Evolutionary conservation across 495 filamentous ascomycete species (phyloP).

Genomic region (Talaromyces wortmannii): DNA sequence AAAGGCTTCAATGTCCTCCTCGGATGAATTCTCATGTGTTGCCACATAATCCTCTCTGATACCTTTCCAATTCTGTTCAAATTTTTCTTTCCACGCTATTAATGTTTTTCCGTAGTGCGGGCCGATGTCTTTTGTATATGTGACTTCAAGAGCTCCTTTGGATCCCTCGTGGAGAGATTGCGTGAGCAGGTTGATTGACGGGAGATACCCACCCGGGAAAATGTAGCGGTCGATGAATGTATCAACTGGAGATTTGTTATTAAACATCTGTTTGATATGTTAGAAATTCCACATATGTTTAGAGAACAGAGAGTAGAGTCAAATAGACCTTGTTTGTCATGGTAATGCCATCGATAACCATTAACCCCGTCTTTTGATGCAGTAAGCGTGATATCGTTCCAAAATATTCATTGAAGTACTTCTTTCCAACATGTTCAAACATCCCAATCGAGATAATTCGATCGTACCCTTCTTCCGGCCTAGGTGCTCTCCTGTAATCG

Average conservation of each 20-base stretch:
- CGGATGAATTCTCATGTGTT: conserved; percentile 47
- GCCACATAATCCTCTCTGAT: conserved; percentile 48
- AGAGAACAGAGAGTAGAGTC: not conserved
- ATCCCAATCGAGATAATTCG: conserved; percentile 70
- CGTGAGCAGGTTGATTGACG: conserved; percentile 56
- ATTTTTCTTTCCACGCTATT: conserved; percentile 59
- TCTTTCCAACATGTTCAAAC: conserved; percentile 64
- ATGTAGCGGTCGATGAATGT: conserved; percentile 69
- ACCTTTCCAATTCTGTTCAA: conserved; percentile 45
- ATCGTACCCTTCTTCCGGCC: conserved; percentile 50
- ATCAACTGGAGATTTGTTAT: conserved; percentile 20
- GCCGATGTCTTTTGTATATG: conserved; percentile 60
- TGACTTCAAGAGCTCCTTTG: conserved; percentile 50
- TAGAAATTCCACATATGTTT: not conserved
- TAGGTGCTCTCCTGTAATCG: conserved; percentile 53
- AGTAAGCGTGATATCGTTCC: conserved; percentile 49
- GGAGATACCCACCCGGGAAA: conserved; percentile 68
- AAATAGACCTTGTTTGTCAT: conserved; percentile 50
- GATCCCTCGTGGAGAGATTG: conserved; percentile 51
- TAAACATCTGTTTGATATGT: conserved; percentile 28
- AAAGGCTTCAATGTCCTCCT: conserved; percentile 56
- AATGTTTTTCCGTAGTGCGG: conserved; percentile 64
- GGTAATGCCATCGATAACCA: conserved; percentile 69
- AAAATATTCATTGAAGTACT: conserved; percentile 58
- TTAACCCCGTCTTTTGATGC: conserved; percentile 56